A percentile compares a stretch with the other conserved stretches of the same genome.
Conservation (phyloP, 108 stramenopile species). For the Fistulifera solaris region DNA sequence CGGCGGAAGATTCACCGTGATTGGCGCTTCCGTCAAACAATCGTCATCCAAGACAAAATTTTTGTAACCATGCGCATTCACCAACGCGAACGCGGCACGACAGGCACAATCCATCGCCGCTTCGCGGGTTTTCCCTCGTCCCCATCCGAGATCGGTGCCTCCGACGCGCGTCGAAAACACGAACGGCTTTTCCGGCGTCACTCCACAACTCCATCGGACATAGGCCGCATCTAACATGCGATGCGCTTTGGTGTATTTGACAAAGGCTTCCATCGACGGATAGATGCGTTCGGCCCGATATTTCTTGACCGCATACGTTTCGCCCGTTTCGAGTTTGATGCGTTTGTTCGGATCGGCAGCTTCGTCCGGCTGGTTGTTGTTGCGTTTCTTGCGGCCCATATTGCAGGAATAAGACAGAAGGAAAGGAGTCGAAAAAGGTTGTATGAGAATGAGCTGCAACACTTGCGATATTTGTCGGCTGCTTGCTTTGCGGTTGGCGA, state of each 20-base stretch:
- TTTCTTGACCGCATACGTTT: constrained; percentile 68
- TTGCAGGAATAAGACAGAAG: not conserved
- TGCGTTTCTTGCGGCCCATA: constrained; percentile 16
- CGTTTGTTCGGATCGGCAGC: not conserved
- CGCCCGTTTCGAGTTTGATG: constrained; percentile 20
- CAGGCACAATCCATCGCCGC: constrained; percentile 69
- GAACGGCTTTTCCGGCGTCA: constrained; percentile 60
- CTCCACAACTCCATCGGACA: constrained; percentile 52
- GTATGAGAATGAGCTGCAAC: too few relatives aligned
- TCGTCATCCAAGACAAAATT: constrained; percentile 74
- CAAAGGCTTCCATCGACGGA: constrained; percentile 74
- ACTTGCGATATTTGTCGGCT: too few relatives aligned
- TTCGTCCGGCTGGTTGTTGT: not conserved
- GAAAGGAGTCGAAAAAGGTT: not conserved
- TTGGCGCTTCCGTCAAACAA: constrained; percentile 62
- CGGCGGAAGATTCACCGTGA: constrained; percentile 32
- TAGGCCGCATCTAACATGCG: constrained; percentile 79
- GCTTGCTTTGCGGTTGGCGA: too few relatives aligned
- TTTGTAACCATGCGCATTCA: constrained; percentile 79
- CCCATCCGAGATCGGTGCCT: constrained; percentile 73
- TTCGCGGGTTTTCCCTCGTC: constrained; percentile 69
- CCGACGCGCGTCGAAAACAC: constrained; percentile 69
- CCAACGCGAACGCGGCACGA: constrained; percentile 74
- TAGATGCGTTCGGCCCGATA: constrained; percentile 70
- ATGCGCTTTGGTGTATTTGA: constrained; percentile 78